Base-by-base conservation (phyloP, 768 basidiomycete species). In the Plicaturopsis crispa region DNA sequence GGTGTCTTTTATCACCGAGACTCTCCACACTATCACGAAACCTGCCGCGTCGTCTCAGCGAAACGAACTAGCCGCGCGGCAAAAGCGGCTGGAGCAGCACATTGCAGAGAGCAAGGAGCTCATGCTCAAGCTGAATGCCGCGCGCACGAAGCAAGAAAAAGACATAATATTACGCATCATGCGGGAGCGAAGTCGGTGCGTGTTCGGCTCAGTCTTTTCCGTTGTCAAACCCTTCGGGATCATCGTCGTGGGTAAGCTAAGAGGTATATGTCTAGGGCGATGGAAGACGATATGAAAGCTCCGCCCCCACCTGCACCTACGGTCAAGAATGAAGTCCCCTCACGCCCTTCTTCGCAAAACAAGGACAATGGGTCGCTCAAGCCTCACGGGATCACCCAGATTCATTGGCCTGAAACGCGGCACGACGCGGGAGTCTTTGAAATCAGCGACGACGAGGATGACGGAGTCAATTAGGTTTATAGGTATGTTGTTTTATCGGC, bases 1-100 rank as follows among this genome's bases (percentile, higher is more conserved):
- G 1, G 62, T 67, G 34, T 73, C 73, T 0, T 75, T 80, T 46
- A 78, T 80, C 41, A 64, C 69, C 0, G 71, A 77, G 55, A 67
- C 74, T 12, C 72, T 78, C 26, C 66, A 73, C 52, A 64, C 62
- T 7, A 52, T 60, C 31, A n/a, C n/a, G n/a, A 60, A 65, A 38
- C 54, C 64, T 4, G 2, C 39, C 31, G 18, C 45, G 26, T 10
- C 40, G 24, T 18, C 36, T 28, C 57, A 48, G 37, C 41, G 50
- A 14, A 21, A 12, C 38, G 63, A 64, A 40, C 55, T 78, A 8
- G 72, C 68, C 11, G 67, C 65, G 6, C 70, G 69, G 52, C 70
- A 73, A 42, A 59, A 55, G 24, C 61, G 63, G 10, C 56, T 78
- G 18, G 69, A 75, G 41, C 55, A 66, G 33, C 68, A 75, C 32